phyloP scores from a whole-genome alignment of 352 stramenopile genomes.

The Pythium diclinum region DNA sequence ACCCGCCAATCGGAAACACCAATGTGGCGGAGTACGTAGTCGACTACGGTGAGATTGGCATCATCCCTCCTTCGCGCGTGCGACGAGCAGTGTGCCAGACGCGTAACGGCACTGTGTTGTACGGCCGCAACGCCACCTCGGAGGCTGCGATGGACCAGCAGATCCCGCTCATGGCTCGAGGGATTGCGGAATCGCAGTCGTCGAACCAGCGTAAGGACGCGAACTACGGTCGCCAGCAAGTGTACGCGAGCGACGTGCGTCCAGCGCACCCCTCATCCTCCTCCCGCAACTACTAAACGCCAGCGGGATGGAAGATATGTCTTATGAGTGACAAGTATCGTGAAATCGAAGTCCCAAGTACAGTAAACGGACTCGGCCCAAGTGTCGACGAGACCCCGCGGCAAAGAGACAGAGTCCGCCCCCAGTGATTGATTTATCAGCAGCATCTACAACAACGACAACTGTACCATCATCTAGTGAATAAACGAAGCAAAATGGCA shows the following conservation, averaged over 20 bases:
- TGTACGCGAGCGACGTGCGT: conserved; percentile 8
- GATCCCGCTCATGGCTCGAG: conserved; percentile 20
- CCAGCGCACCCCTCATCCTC: neutral
- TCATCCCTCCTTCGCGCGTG: conserved; percentile 23
- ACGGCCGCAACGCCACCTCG: conserved; percentile 6
- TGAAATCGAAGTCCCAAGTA: conserved; percentile 5
- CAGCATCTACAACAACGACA: conserved; percentile 9
- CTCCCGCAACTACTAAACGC: conserved; percentile 13
- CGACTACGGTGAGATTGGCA: conserved; percentile 21
- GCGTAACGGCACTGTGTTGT: conserved; percentile 22
- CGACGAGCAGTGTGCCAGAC: conserved; percentile 26
- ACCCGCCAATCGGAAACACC: conserved; percentile 1
- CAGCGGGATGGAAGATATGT: conserved; percentile 5
- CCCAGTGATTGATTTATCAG: conserved; percentile 3
- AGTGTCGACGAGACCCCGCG: neutral
- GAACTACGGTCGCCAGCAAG: conserved; percentile 14
- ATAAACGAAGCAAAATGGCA: conserved; percentile 19
- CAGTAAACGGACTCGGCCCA: conserved; percentile 1
- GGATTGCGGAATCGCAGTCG: conserved; percentile 12
- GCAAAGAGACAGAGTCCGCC: neutral
- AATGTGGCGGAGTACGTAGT: conserved; percentile 6
- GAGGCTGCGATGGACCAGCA: conserved; percentile 24
- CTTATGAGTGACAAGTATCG: conserved; percentile 15
- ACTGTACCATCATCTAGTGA: conserved; percentile 11
- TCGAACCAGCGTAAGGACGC: conserved; percentile 22